A percentile compares a stretch with the other conserved stretches of the same genome.
These are phyloP conservation scores for Collybiopsis confluens DNA, from an alignment of 768 basidiomycete genomes.

Conservation along the genomic window DNA sequence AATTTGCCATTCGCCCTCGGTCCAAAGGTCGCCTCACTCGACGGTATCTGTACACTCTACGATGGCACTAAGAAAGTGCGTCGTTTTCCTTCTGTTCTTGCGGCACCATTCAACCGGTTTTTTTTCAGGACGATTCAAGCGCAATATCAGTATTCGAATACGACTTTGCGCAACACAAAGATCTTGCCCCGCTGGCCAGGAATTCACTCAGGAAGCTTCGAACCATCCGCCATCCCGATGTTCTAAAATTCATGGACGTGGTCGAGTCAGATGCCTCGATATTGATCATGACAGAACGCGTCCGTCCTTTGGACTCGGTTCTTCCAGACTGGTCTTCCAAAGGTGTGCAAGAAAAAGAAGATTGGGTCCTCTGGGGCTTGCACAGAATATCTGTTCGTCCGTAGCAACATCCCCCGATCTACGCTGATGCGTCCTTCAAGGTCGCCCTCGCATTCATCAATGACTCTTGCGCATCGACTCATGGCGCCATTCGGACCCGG, in stretches of 20 bases:
- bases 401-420: neutral
- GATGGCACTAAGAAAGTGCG: constrained; percentile 84
- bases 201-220: constrained; percentile 90
- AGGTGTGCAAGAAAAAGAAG: constrained; percentile 63
- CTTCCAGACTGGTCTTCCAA: constrained; percentile 63
- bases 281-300: constrained; percentile 93
- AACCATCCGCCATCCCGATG: constrained; percentile 90
- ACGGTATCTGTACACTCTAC: constrained; percentile 79
- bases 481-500: constrained; percentile 71
- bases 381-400: constrained; percentile 79
- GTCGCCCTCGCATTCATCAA: constrained; percentile 90
- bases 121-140: constrained; percentile 76
- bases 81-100: constrained; percentile 13
- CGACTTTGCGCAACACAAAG: constrained; percentile 65
- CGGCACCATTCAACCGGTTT: constrained; percentile 8
- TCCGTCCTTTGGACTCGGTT: constrained; percentile 65
- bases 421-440: constrained; percentile 31
- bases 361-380: constrained; percentile 92
- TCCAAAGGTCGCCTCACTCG: constrained; percentile 60
- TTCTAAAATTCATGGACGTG: constrained; percentile 92
- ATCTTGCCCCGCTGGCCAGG: constrained; percentile 70
- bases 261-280: constrained; percentile 85
- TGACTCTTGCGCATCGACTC: constrained; percentile 74
- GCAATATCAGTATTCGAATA: constrained; percentile 91
- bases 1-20: constrained; percentile 87